phyloP scores from a whole-genome alignment of 75 land plant genomes.

The Ceratopteris richardii region DNA sequence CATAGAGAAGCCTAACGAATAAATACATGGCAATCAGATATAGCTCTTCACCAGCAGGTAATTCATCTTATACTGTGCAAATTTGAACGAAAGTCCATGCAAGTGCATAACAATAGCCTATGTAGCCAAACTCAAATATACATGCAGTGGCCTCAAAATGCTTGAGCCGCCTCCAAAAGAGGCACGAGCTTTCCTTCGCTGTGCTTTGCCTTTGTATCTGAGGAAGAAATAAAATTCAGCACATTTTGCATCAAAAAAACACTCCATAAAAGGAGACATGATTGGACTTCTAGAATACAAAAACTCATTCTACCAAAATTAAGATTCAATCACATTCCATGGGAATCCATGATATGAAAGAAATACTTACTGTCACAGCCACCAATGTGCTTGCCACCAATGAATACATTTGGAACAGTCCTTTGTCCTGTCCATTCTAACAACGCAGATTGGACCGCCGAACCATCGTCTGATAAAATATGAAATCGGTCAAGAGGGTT shows the following conservation, averaged over 20 bases:
- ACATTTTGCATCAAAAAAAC: background rate
- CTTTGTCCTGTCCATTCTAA: constrained; percentile 10
- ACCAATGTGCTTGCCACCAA: constrained; percentile 26
- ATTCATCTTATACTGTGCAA: no score
- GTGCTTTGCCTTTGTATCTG: constrained; percentile 21
- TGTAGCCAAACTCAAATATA: no score
- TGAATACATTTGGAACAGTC: constrained; percentile 25
- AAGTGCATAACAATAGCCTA: no score
- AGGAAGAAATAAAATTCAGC: background rate
- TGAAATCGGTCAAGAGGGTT: background rate
- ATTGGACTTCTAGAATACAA: background rate
- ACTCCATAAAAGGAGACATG: background rate
- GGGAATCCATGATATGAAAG: no score
- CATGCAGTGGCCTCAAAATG: no score
- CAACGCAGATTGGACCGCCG: constrained; percentile 17
- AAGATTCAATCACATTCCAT: no score
- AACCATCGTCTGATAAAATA: constrained; percentile 9
- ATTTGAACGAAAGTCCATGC: no score
- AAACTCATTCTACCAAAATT: background rate
- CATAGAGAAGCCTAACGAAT: no score
- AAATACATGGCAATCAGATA: no score
- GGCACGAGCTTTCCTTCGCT: constrained; percentile 19
- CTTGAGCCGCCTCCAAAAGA: constrained; percentile 20
- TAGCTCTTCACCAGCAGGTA: no score
- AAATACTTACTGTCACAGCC: constrained; percentile 19